Conservation (phyloP, 441 rosid genomes). For the Adansonia rubrostipa region DNA sequence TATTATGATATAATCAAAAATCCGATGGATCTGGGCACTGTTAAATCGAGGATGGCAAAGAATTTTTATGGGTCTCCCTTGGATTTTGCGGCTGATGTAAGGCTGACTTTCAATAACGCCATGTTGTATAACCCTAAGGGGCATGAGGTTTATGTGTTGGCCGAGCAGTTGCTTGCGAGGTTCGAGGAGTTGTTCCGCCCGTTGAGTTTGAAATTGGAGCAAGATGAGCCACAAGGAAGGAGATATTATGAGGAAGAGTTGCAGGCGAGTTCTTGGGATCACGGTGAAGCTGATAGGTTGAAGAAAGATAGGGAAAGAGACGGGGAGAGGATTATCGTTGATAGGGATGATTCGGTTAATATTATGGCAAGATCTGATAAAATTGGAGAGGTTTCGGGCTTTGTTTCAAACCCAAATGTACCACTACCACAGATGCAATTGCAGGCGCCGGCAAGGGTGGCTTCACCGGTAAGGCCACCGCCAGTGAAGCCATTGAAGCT, state of each 20-base stretch:
- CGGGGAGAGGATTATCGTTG: constrained; percentile 24
- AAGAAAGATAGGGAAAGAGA: constrained; percentile 34
- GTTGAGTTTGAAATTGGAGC: constrained; percentile 43
- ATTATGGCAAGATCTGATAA: constrained; percentile 39
- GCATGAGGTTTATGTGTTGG: constrained; percentile 65
- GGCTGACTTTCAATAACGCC: constrained; percentile 81
- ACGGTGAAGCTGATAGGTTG: constrained; percentile 38
- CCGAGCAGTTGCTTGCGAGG: constrained; percentile 52
- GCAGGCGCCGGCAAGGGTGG: constrained; percentile 51
- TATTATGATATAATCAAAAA: constrained; percentile 62
- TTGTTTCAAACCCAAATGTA: constrained; percentile 30
- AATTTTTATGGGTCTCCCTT: constrained; percentile 57
- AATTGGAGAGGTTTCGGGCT: constrained; percentile 29
- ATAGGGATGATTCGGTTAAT: constrained; percentile 34
- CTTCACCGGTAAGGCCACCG: constrained; percentile 49
- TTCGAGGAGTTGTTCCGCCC: constrained; percentile 67
- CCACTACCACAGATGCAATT: constrained; percentile 14
- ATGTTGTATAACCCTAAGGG: constrained; percentile 82
- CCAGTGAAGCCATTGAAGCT: constrained; percentile 61
- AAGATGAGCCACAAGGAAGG: constrained; percentile 25
- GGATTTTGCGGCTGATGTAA: constrained; percentile 79
- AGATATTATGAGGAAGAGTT: constrained; percentile 32
- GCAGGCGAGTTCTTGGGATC: constrained; percentile 63
- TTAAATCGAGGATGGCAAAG: constrained; percentile 60
- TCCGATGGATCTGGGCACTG: constrained; percentile 95